Conservation (phyloP, 2,329 filamentous ascomycete species). For the Ceratocystis huliohia region DNA sequence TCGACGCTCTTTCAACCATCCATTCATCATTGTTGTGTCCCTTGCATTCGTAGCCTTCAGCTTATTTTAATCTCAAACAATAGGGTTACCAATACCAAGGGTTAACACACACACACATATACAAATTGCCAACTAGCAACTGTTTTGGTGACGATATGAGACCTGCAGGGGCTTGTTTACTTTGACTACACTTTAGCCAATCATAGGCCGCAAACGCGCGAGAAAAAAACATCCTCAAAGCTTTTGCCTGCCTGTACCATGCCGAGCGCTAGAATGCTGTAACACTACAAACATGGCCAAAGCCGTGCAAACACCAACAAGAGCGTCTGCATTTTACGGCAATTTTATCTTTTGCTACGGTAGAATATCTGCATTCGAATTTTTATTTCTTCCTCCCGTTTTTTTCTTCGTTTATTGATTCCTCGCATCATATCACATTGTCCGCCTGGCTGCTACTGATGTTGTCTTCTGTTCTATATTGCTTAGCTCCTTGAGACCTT, state of each 20-base stretch:
- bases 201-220: conserved; percentile 12
- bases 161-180: conserved; percentile 19
- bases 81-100: conserved; percentile 6
- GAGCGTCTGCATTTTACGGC: not conserved
- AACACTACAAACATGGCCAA: not conserved
- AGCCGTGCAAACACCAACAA: not conserved
- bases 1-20: too few species aligned
- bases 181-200: conserved; percentile 10
- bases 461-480: not conserved
- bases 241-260: not conserved
- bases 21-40: not conserved
- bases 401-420: not conserved
- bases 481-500: not conserved
- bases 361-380: not conserved
- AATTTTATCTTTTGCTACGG: not conserved
- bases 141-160: conserved; percentile 10
- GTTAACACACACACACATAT: too few species aligned
- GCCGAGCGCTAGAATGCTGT: conserved; percentile 2
- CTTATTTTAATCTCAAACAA: not conserved
- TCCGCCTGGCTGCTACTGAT: not conserved
- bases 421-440: not conserved
- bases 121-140: not conserved
- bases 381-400: not conserved
- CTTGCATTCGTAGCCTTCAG: not conserved
- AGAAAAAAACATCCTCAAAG: conserved; percentile 9